Evolutionary conservation across 257 asterid species (phyloP), one percentile per base, ranked within the genome.

Genomic region (Leptodermis oblonga): DNA sequence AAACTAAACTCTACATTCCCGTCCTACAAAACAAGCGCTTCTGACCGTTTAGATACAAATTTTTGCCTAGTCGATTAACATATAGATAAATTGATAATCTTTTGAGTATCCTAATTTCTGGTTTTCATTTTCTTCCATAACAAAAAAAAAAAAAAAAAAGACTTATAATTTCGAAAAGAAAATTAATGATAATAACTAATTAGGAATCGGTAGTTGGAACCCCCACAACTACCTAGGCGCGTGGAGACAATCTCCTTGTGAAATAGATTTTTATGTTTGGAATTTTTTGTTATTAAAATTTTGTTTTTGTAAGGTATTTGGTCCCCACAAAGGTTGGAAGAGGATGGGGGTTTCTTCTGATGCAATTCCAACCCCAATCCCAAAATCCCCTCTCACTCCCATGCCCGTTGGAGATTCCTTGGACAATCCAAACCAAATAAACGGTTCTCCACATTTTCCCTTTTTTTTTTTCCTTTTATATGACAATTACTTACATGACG

Each of bases 331-430:
- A n/a, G n/a, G 51, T 31, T 37, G 33, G 63, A 20, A 51, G 36
- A 15, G 36, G 5, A 15, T 20, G 0, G 0, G 1, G 39, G 39
- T 34, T 3, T n/a, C 39, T 34, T 34, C 39, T 34, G 39, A 34
- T 34, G 39, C 39, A 34, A 2, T 1, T 1, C 55, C 2, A 17
- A 2, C 26, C 55, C 55, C 18, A 49, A 18, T 17, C 26, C 55
- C 55, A 20, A 62, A 12, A 18, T 61, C 66, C 26, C n/a, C n/a
- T n/a, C n/a, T n/a, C n/a, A n/a, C 55, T 59, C 36, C 31, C 31
- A 15, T 46, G 25, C 17, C 71, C 71, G 25, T 51, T 67, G 62
- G 72, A 67, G 72, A 68, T 52, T 68, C 62, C 72, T 68, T 68
- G 52, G 31, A 68, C 72, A 9, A 23, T 33, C 70, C 70, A 66